These are phyloP conservation scores for Letharia lupina DNA, from an alignment of 495 filamentous ascomycete genomes.

Conservation along the genomic window DNA sequence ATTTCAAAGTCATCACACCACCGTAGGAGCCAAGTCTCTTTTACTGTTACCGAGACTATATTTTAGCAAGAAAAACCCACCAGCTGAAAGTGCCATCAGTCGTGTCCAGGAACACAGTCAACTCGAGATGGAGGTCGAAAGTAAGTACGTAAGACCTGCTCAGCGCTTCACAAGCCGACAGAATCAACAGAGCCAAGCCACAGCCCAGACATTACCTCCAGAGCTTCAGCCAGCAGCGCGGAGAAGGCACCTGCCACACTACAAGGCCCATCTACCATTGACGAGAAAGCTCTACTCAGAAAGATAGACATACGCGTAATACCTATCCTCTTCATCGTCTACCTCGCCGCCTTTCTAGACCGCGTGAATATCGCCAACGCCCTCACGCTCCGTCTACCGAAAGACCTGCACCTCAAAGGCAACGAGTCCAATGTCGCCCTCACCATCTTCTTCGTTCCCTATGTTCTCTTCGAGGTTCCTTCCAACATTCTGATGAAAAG, in stretches of 20 bases:
- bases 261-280: conserved; percentile 42
- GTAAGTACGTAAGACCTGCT: neutral
- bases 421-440: conserved; percentile 62
- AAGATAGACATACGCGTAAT: conserved; percentile 58
- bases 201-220: neutral
- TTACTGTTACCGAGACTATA: too few species aligned
- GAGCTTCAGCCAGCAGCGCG: neutral
- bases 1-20: too few species aligned
- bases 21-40: too few species aligned
- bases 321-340: conserved; percentile 59
- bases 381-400: conserved; percentile 34
- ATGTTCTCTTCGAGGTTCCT: conserved; percentile 78
- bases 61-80: too few species aligned
- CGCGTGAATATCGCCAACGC: conserved; percentile 64
- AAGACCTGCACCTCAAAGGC: conserved; percentile 37
- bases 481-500: conserved; percentile 80
- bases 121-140: neutral
- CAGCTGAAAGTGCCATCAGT: neutral
- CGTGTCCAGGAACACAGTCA: neutral
- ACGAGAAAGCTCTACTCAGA: conserved; percentile 49
- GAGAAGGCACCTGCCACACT: neutral
- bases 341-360: conserved; percentile 64
- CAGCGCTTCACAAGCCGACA: neutral
- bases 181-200: neutral
- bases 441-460: conserved; percentile 82